Percentiles rank a stretch among this genome's conserved stretches.
These are phyloP conservation scores for Ganoderma lingzhi DNA, from an alignment of 1,284 basidiomycete species.

Conservation along the genomic window DNA sequence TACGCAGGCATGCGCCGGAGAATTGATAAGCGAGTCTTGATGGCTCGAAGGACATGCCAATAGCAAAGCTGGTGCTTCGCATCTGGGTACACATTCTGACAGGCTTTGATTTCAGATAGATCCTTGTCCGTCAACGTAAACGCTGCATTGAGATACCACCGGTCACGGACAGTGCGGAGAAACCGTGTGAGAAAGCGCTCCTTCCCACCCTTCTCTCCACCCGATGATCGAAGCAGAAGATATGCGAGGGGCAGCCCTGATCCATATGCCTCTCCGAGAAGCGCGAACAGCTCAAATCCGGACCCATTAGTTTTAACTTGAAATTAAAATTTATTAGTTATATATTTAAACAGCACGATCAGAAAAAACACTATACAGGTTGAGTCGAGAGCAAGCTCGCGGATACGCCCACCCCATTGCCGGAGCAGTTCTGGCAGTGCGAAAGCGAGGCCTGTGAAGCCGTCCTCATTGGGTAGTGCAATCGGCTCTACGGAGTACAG, in stretches of 20 bases:
- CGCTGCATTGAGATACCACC: conserved; percentile 21
- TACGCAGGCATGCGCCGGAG: conserved; percentile 18
- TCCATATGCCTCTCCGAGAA: not conserved
- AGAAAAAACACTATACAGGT: not conserved
- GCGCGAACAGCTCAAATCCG: not conserved
- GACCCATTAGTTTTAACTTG: not conserved
- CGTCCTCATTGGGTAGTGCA: not conserved
- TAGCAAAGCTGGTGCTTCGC: conserved; percentile 33
- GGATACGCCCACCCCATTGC: not conserved
- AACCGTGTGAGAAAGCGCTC: not conserved
- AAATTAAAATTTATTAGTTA: not conserved
- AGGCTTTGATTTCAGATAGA: conserved; percentile 33
- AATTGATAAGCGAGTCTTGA: conserved; percentile 28
- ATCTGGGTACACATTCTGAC: conserved; percentile 19
- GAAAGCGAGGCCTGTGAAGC: not conserved
- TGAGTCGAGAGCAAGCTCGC: not conserved
- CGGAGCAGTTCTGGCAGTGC: not conserved
- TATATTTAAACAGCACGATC: not conserved
- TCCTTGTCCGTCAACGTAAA: conserved; percentile 33
- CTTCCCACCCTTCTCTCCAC: not conserved
- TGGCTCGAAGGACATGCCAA: conserved; percentile 31
- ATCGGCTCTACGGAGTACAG: not conserved
- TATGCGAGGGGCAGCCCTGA: not conserved
- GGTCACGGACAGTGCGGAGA: not conserved
- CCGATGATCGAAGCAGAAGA: not conserved